Base-by-base conservation (phyloP, 441 rosid genomes). In the Viola pubescens region DNA sequence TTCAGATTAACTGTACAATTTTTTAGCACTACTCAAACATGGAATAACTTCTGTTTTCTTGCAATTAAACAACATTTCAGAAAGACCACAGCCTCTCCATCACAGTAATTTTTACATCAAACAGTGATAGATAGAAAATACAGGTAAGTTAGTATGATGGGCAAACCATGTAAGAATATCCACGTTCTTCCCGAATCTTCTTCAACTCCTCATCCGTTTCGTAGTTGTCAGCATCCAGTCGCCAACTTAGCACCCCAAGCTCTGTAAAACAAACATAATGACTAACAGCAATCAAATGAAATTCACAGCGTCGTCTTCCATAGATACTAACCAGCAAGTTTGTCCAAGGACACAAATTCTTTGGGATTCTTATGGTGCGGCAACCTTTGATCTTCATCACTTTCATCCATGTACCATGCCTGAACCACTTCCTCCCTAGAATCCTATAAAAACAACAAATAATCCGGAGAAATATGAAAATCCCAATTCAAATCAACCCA, bases 201-300 rank as follows among this genome's bases (percentile, higher is more conserved):
- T 85, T 88, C 86, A 90, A 64, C 19, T 81, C 88, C 49, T 84
- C 87, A 66, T 87, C 96, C 7, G 69, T 84, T 73, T 88, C 95
- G 58, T 88, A 85, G 59, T 82, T 74, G 71, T 94, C 97, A 48
- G 97, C 95, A 80, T 91, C 90, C 60, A 91, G 77, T 49, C 68
- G 72, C 99, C 98, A 94, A 76, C 94, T 75, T 10, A 88, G 88
- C 1, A 88, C 95, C 58, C 99, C 98, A n/a, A 91, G 83, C 72
- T 78, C 91, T 88, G 57, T 66, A 75, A 67, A 37, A 54, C 58
- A 73, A 60, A 37, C 42, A 38, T 56, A 58, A 13, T 52, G 12
- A 11, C 26, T 10, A 12, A 59, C 13, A 19, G 26, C 26, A 19
- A 64, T 9, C 59, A 39, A 48, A 56, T 9, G 55, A 40, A 49